Evolutionary conservation across 495 filamentous ascomycete genomes (phyloP).

Genomic region (Evernia prunastri): DNA sequence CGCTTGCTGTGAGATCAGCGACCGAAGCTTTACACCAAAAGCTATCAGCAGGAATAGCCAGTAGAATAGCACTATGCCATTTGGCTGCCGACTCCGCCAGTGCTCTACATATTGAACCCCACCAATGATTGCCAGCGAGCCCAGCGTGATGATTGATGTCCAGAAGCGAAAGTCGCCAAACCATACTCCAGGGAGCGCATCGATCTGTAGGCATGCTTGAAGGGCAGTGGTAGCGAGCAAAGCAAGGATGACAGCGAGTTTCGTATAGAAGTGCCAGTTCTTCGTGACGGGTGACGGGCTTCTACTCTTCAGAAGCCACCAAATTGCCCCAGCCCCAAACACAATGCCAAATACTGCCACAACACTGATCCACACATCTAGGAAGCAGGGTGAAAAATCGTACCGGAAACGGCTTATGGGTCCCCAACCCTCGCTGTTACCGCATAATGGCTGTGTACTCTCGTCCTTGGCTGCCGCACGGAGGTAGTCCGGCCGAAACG

Average conservation of each 20-base stretch:
- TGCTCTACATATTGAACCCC: constrained; percentile 91
- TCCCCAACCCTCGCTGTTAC: constrained; percentile 90
- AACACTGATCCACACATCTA: constrained; percentile 73
- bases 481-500: constrained; percentile 25
- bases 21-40: constrained; percentile 79
- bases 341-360: constrained; percentile 74
- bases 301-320: constrained; percentile 64
- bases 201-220: constrained; percentile 72
- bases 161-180: constrained; percentile 82
- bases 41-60: constrained; percentile 86
- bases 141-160: constrained; percentile 70
- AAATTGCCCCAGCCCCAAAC: constrained; percentile 66
- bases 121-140: constrained; percentile 73
- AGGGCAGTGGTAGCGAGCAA: constrained; percentile 61
- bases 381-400: constrained; percentile 94
- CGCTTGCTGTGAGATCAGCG: constrained; percentile 69
- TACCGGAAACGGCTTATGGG: constrained; percentile 75
- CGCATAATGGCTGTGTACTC: constrained; percentile 62
- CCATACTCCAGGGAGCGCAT: constrained; percentile 63
- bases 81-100: constrained; percentile 77
- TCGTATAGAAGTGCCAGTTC: constrained; percentile 94
- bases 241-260: constrained; percentile 72
- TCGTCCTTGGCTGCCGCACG: constrained; percentile 14
- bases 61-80: constrained; percentile 91
- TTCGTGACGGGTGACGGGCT: constrained; percentile 58